These are phyloP conservation scores for Volvox carteri DNA, from an alignment of 163 green algal genomes.

Conservation along the genomic window DNA sequence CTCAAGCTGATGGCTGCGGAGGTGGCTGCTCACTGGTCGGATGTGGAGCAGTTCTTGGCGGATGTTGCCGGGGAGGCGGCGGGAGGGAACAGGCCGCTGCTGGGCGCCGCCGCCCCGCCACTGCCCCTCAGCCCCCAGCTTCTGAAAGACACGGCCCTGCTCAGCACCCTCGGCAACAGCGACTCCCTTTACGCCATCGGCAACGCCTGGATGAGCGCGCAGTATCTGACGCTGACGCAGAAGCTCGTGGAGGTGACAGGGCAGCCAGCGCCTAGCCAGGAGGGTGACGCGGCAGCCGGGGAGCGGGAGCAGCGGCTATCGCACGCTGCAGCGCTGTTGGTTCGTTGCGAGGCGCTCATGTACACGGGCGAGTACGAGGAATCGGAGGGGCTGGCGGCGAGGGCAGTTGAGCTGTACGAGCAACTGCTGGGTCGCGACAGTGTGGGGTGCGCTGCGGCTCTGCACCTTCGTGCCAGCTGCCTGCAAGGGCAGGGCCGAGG, in stretches of 20 bases:
- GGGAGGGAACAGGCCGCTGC: background rate
- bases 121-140: background rate
- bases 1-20: constrained; percentile 19
- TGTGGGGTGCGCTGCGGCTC: constrained; percentile 10
- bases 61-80: constrained; percentile 6
- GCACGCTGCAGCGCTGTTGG: background rate
- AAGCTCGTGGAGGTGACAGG: constrained; percentile 13
- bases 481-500: background rate
- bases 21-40: constrained; percentile 19
- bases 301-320: background rate
- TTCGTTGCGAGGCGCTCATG: constrained; percentile 18
- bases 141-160: background rate
- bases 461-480: constrained; percentile 12
- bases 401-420: background rate
- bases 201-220: constrained; percentile 21
- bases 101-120: background rate
- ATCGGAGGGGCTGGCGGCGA: background rate
- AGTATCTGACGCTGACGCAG: constrained; percentile 4
- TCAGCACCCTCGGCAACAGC: background rate
- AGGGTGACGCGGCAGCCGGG: background rate
- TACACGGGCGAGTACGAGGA: constrained; percentile 22
- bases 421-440: background rate
- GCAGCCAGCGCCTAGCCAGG: background rate
- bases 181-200: constrained; percentile 23
- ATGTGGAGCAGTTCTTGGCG: constrained; percentile 33